These are phyloP conservation scores for Auricularia sp. DNA, from an alignment of 768 basidiomycete species.

Conservation along the genomic window DNA sequence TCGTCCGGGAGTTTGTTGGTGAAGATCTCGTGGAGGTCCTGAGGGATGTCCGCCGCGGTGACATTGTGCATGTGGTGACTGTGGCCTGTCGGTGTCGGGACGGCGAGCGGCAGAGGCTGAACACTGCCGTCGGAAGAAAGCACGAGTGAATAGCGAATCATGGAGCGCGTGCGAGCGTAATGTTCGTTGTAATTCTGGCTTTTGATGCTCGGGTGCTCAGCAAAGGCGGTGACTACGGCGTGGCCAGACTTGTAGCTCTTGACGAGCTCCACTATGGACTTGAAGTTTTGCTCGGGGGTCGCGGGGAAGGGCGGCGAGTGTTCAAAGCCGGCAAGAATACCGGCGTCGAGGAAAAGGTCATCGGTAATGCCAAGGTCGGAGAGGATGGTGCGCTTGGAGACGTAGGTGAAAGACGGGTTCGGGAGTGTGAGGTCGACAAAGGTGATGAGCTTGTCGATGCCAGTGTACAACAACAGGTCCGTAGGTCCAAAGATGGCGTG, in stretches of 20 bases:
- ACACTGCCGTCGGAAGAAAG: slow-evolving; percentile 80
- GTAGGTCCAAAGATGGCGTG: slow-evolving; percentile 89
- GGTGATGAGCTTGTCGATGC: slow-evolving; percentile 83
- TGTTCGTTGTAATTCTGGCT: slow-evolving; percentile 69
- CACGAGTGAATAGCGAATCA: slow-evolving; percentile 87
- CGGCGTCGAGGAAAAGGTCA: slow-evolving; percentile 92
- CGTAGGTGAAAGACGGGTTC: slow-evolving; percentile 69
- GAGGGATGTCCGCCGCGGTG: slow-evolving; percentile 80
- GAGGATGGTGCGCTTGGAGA: slow-evolving; percentile 71
- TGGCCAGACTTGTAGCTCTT: slow-evolving; percentile 87
- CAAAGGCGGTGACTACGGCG: slow-evolving; percentile 63
- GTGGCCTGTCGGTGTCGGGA: slow-evolving; percentile 43
- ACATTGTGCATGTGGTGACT: slow-evolving; percentile 46
- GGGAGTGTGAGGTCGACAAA: slow-evolving; percentile 65
- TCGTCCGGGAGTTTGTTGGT: slow-evolving; percentile 92
- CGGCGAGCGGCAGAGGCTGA: slow-evolving; percentile 67
- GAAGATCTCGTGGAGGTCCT: slow-evolving; percentile 90
- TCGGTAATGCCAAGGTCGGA: slow-evolving; percentile 55
- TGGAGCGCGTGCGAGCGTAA: slow-evolving; percentile 80
- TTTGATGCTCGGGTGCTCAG: slow-evolving; percentile 78
- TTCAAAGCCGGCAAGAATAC: slow-evolving; percentile 85
- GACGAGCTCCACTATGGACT: slow-evolving; percentile 85
- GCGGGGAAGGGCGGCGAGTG: slow-evolving; percentile 73
- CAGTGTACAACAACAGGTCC: slow-evolving; percentile 82
- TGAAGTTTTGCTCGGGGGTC: slow-evolving; percentile 62